Conservation (phyloP, 768 basidiomycete species). For the Tricholoma terreum region DNA sequence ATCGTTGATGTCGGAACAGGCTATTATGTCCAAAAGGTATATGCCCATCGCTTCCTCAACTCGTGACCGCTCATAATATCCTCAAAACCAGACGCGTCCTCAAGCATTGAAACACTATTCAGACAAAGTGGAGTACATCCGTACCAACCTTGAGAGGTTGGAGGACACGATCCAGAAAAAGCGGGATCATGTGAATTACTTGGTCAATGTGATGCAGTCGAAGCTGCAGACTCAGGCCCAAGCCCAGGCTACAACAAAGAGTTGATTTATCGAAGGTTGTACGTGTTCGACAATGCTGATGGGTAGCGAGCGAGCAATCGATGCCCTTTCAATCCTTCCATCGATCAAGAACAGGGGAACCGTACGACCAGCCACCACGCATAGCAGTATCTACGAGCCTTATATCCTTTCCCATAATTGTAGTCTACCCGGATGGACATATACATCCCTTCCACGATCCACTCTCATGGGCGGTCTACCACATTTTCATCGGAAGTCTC, state of each 20-base stretch:
- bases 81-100: slow-evolving; percentile 59
- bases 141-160: slow-evolving; percentile 77
- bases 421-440: too few species aligned
- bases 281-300: too few species aligned
- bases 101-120: slow-evolving; percentile 83
- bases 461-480: too few species aligned
- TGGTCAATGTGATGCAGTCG: slow-evolving; percentile 70
- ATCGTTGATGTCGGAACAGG: slow-evolving; percentile 96
- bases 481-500: too few species aligned
- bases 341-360: too few species aligned
- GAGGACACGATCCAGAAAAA: slow-evolving; percentile 91
- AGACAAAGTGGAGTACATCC: slow-evolving; percentile 78
- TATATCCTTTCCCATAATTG: too few species aligned
- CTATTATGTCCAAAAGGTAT: slow-evolving; percentile 95
- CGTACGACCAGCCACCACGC: too few species aligned
- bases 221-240: slow-evolving; percentile 41
- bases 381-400: too few species aligned
- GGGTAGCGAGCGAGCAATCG: too few species aligned
- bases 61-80: neutral
- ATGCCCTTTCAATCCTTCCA: too few species aligned
- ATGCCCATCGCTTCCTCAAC: slow-evolving; percentile 7
- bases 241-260: slow-evolving; percentile 12
- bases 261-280: slow-evolving; percentile 4
- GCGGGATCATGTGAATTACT: slow-evolving; percentile 80
- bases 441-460: too few species aligned